Evolutionary conservation across 345 rosid genomes (phyloP).

Genomic region (Populus euphratica): DNA sequence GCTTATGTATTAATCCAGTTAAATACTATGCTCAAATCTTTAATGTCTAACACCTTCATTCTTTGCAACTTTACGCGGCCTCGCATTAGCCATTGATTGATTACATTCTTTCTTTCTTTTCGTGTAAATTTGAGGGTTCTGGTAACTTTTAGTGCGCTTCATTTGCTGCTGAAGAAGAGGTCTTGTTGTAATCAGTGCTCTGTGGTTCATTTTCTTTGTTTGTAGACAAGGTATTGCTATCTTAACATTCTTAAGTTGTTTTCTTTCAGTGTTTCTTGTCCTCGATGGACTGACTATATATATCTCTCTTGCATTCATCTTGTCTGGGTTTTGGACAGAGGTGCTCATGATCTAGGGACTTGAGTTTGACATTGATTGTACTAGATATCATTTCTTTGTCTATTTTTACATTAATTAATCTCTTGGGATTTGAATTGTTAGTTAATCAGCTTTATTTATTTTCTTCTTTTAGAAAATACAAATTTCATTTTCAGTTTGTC

Average conservation of each 20-base stretch:
- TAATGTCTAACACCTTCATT: constrained; percentile 11
- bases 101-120: background rate
- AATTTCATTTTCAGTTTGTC: background rate
- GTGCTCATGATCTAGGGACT: constrained; percentile 15
- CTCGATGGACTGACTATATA: background rate
- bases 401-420: background rate
- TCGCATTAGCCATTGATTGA: constrained; percentile 14
- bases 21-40: constrained; percentile 29
- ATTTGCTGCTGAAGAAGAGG: constrained; percentile 51
- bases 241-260: background rate
- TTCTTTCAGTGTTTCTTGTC: background rate
- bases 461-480: constrained; percentile 7
- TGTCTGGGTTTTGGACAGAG: background rate
- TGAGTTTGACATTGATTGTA: constrained; percentile 3
- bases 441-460: background rate
- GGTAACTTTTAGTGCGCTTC: constrained; percentile 23
- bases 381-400: background rate
- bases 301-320: background rate
- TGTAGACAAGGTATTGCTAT: constrained; percentile 23
- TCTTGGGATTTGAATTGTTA: background rate
- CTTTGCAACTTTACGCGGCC: constrained; percentile 15
- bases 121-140: constrained; percentile 12
- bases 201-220: constrained; percentile 29
- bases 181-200: background rate
- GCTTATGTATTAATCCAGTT: background rate